These are phyloP conservation scores for Spathaspora passalidarum DNA, from an alignment of 805 yeast genomes.

Conservation along the genomic window DNA sequence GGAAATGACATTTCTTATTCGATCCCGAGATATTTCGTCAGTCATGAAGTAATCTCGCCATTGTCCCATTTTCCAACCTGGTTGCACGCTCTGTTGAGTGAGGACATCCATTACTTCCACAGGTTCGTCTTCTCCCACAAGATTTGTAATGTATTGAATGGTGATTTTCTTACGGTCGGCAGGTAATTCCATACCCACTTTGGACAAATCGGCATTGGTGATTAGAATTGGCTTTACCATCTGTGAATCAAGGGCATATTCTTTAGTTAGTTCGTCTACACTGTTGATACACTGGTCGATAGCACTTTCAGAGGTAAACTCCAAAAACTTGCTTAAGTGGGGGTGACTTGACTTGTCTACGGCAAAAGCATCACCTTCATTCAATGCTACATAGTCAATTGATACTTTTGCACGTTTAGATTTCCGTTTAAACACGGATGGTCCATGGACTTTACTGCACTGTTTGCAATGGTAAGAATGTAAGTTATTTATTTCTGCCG, in stretches of 20 bases:
- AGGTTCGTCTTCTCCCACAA: slow-evolving; percentile 59
- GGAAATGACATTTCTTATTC: slow-evolving; percentile 77
- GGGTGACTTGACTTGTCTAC: slow-evolving; percentile 46
- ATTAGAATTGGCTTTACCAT: slow-evolving; percentile 47
- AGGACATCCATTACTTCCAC: slow-evolving; percentile 89
- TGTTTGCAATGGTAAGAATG: slow-evolving; percentile 52
- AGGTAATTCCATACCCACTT: slow-evolving; percentile 57
- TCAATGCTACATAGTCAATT: slow-evolving; percentile 76
- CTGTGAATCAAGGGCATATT: slow-evolving; percentile 31
- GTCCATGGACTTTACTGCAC: slow-evolving; percentile 48
- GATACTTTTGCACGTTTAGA: slow-evolving; percentile 51
- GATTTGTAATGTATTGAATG: slow-evolving; percentile 52
- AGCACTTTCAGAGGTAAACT: slow-evolving; percentile 24
- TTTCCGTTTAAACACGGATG: slow-evolving; percentile 47
- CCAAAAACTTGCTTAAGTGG: slow-evolving; percentile 43
- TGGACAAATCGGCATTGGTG: slow-evolving; percentile 23
- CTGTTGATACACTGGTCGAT: slow-evolving; percentile 19
- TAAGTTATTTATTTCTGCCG: slow-evolving; percentile 34
- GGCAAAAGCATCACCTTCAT: slow-evolving; percentile 63
- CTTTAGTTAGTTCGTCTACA: slow-evolving; percentile 29
- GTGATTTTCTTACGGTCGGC: slow-evolving; percentile 33
- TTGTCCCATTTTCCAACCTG: slow-evolving; percentile 64
- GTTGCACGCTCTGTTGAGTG: slow-evolving; percentile 63
- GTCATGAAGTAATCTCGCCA: slow-evolving; percentile 73
- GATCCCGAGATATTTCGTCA: slow-evolving; percentile 46